Base-by-base conservation (phyloP, 169 alveolate species). In the Cystoisospora suis region DNA sequence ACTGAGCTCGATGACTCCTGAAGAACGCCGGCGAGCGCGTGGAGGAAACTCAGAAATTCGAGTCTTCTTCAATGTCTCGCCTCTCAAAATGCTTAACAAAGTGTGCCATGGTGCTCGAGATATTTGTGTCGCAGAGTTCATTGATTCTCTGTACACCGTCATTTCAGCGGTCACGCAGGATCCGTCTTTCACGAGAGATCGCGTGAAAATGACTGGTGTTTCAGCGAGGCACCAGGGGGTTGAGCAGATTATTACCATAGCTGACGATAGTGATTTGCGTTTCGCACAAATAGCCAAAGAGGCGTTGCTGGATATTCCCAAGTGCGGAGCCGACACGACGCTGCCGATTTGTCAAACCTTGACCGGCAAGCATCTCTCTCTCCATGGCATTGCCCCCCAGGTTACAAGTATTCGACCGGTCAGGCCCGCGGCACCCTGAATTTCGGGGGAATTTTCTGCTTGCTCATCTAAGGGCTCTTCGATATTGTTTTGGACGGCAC, bases 31-130 rank as follows among this genome's bases (percentile, higher is more conserved):
- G 79, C 36, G 42, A 15, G 42, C 36, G 36, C 83, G 83, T 32
- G 58, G 58, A 17, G 83, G 83, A 42, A 72, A 72, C 56, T 72
- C 83, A 15, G 83, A 72, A 56, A 2, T 72, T n/a, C 83, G 83
- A 5, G 56, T 72, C 32, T 72, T 72, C 56, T 2, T 72, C 45
- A 42, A 42, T n/a, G 83, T 72, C 45, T 17, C 83, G 2, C 83
- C 83, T 27, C 27, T 72, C 17, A 72, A 27, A 42, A 36, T 72
- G 83, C 58, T 72, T 6, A 29, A 38, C 27, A 72, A 32, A 36
- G 44, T 72, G 2, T 72, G 83, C 56, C 83, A 72, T 0, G 83
- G 83, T 47, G 9, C 38, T 38, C 17, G 83, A 38, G 44, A 36
- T n/a, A 6, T 40, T 38, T 72, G 83, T 34, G 32, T 56, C 45